Conservation (phyloP, 2,329 filamentous ascomycete species). For the Boeremia lycopersici region DNA sequence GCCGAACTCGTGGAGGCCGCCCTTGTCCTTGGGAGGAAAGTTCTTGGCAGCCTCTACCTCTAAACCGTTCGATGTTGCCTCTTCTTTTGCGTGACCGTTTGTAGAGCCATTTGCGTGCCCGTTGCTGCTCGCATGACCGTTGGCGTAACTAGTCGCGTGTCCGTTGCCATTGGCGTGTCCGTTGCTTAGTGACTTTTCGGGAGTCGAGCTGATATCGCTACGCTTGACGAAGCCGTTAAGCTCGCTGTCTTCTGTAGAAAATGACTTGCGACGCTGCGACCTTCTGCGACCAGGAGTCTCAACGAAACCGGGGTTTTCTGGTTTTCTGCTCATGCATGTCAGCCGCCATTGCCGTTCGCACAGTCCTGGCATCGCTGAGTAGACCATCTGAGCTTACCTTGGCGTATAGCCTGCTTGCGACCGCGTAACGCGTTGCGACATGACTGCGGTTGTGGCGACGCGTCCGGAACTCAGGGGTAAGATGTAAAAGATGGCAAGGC, state of each 20-base stretch:
- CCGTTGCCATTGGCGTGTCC: conserved; percentile 22
- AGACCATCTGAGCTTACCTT: conserved; percentile 43
- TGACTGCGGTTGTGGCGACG: conserved; percentile 24
- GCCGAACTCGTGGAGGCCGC: conserved; percentile 77
- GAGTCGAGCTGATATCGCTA: conserved; percentile 3
- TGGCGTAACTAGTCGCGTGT: conserved; percentile 42
- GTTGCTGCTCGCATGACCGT: conserved; percentile 43
- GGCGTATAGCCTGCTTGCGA: conserved; percentile 57
- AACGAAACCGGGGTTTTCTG: conserved; percentile 53
- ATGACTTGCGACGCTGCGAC: conserved; percentile 52
- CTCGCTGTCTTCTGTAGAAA: conserved; percentile 27
- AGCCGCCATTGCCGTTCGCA: conserved; percentile 21
- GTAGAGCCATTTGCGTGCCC: conserved; percentile 24
- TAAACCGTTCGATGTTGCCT: conserved; percentile 15
- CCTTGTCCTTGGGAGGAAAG: conserved; percentile 47
- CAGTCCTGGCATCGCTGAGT: not conserved
- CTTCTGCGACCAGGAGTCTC: conserved; percentile 55
- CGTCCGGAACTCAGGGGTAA: conserved; percentile 7
- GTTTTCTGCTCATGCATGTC: conserved; percentile 44
- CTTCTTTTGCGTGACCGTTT: conserved; percentile 42
- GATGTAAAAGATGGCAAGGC: not conserved
- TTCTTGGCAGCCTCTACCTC: conserved; percentile 47
- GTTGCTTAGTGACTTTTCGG: conserved; percentile 4
- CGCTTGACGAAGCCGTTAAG: conserved; percentile 34
- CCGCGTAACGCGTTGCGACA: conserved; percentile 52